Evolutionary conservation across 495 filamentous ascomycete genomes (phyloP), one percentile per base, ranked within the genome.

Genomic region (Venustampulla echinocandica): DNA sequence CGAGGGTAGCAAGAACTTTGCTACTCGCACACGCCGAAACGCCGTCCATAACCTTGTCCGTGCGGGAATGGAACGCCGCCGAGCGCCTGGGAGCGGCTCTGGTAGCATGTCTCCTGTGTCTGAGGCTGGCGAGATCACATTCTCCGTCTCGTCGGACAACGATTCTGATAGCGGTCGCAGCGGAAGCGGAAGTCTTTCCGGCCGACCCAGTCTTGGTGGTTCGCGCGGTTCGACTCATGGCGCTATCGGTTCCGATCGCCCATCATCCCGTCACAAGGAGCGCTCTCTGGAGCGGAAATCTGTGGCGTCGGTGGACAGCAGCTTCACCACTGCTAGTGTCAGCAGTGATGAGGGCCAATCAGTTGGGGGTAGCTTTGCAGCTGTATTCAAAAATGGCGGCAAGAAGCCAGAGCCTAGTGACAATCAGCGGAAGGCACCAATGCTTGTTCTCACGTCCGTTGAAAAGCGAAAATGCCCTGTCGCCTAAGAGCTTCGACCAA

Each of bases 1-100:
- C 52, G 90, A 95, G 58, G 92, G 93, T 27, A 95, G 90, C 79
- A 94, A 95, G 75, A 99, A 99, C 68, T 99, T 99, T 65, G 82
- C 86, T 15, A 82, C 87, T 24, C 90, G 90, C 52, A 89, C 92
- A 57, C 89, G 92, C 39, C 89, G 90, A 50, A 85, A 83, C 55
- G 93, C 93, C 13, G 80, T 98, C 35, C 82, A 84, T 68, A 95
- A 86, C 57, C 74, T 98, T 38, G 85, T 96, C 40, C 85, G 87
- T 53, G 90, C 90, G 46, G 88, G 90, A 14, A 76, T 88, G 49
- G 87, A 92, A 62, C 84, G 92, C 44, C 86, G 90, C 53, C 75
- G 79, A 64, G 77, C 72, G 46, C 69, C 72, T 25, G 74, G 69
- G 30, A 75, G 71, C 58, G 68, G 64, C 52, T 79, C 80, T 49